Evolutionary conservation across 78 protist genomes (phyloP).

Genomic region (Dictyostelium intermedium): DNA sequence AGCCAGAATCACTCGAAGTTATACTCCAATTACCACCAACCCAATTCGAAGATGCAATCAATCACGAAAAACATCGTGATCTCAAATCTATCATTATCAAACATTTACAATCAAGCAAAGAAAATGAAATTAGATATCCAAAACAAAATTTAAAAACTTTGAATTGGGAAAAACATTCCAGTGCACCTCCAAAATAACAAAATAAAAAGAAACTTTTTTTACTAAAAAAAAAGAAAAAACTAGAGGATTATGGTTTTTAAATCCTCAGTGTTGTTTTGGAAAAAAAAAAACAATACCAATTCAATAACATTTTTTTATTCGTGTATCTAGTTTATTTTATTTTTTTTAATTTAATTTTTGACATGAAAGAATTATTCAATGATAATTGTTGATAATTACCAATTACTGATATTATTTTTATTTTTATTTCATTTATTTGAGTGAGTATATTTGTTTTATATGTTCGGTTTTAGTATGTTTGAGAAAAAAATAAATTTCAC

Average conservation of each 20-base stretch:
- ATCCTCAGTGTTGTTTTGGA: too few relatives aligned
- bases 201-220: background rate
- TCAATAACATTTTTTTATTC: too few relatives aligned
- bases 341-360: too few relatives aligned
- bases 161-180: background rate
- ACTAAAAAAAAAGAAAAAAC: background rate
- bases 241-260: too few relatives aligned
- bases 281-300: too few relatives aligned
- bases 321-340: too few relatives aligned
- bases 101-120: background rate
- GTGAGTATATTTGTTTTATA: too few relatives aligned
- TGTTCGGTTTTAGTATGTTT: background rate
- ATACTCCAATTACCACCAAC: conserved; percentile 47
- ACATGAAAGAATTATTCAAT: too few relatives aligned
- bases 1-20: conserved; percentile 50
- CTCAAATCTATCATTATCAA: conserved; percentile 5
- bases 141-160: conserved; percentile 8
- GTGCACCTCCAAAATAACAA: background rate
- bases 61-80: conserved; percentile 1
- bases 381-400: too few relatives aligned
- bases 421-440: too few relatives aligned
- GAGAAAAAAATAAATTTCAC: background rate
- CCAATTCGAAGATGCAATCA: conserved; percentile 54
- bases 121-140: background rate
- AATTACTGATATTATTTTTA: too few relatives aligned